These are phyloP conservation scores for Candida silvicultrix DNA, from an alignment of 805 yeast genomes.

Conservation along the genomic window DNA sequence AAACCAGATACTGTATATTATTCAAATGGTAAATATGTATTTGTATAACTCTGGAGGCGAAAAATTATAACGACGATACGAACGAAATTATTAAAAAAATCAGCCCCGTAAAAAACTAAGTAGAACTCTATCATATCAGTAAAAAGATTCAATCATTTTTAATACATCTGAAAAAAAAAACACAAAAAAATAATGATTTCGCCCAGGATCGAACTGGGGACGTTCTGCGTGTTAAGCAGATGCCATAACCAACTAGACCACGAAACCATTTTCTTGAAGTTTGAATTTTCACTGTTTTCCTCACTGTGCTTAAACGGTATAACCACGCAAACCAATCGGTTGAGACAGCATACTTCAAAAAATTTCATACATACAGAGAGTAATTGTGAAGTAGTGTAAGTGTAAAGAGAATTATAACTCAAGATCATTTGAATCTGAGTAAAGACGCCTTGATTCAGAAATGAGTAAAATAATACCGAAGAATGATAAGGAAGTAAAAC, in stretches of 20 bases:
- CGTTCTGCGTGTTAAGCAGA: slow-evolving; percentile 99
- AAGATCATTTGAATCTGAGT: too few species aligned
- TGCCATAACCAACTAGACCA: slow-evolving; percentile 99
- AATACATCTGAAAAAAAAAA: neutral
- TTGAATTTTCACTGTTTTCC: neutral
- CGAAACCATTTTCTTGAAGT: slow-evolving; percentile 52
- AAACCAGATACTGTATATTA: neutral
- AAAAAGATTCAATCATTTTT: too few species aligned
- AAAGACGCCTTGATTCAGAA: too few species aligned
- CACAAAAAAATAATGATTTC: slow-evolving; percentile 52
- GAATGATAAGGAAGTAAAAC: slow-evolving; percentile 10
- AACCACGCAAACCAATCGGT: neutral
- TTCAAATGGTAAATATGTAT: too few species aligned
- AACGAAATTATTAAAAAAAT: too few species aligned
- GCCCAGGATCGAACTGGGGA: slow-evolving; percentile 99
- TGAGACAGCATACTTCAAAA: neutral
- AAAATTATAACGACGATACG: too few species aligned
- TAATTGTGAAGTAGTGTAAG: too few species aligned
- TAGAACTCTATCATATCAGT: too few species aligned
- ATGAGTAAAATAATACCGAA: slow-evolving; percentile 20
- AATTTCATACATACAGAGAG: too few species aligned
- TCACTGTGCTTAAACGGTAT: neutral
- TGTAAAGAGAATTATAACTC: too few species aligned
- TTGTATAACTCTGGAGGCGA: too few species aligned
- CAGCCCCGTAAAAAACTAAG: too few species aligned